Percentiles rank a stretch among this genome's conserved stretches.
Evolutionary conservation across 345 rosid species (phyloP).

Genomic region (Excoecaria agallocha): DNA sequence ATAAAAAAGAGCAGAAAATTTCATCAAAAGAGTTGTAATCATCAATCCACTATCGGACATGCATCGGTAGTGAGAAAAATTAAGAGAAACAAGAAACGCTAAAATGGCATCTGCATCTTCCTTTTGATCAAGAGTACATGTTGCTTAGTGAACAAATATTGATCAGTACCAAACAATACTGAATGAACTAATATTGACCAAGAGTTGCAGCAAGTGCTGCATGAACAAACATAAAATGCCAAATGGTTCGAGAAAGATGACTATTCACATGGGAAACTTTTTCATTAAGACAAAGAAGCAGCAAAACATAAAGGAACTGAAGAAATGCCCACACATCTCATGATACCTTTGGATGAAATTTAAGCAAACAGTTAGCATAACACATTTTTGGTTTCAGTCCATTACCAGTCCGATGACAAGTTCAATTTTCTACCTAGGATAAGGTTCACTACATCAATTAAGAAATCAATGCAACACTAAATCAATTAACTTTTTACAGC

Average conservation of each 20-base stretch:
- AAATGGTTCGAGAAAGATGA: background rate
- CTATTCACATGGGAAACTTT: background rate
- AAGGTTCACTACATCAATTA: background rate
- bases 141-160: background rate
- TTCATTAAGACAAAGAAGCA: background rate
- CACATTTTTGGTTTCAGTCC: background rate
- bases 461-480: background rate
- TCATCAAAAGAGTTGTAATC: background rate
- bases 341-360: background rate
- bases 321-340: background rate
- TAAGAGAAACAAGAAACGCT: background rate
- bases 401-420: background rate
- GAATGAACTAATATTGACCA: background rate
- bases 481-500: background rate
- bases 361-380: background rate
- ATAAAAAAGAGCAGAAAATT: slow-evolving; percentile 10
- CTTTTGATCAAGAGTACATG: background rate
- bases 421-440: background rate
- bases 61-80: background rate
- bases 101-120: background rate
- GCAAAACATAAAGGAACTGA: background rate
- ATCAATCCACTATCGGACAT: background rate
- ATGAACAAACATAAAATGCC: background rate
- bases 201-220: background rate
- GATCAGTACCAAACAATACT: background rate